Evolutionary conservation across 768 basidiomycete species (phyloP), one percentile per base, ranked within the genome.

Genomic region (Xerocomellus chrysenteron): DNA sequence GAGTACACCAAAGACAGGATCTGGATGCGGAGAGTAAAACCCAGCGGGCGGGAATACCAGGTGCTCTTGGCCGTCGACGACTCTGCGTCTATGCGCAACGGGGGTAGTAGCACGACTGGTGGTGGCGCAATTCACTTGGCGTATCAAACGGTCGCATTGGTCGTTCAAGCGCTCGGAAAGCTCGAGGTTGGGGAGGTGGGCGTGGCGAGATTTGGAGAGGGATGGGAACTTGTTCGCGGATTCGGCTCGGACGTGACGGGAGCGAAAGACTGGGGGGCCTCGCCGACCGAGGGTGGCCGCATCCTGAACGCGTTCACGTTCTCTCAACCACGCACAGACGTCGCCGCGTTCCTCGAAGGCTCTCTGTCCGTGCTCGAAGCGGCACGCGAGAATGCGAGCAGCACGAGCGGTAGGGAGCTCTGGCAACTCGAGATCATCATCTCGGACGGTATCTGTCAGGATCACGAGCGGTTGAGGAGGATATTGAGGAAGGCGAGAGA

Each of bases 1-100:
- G 97, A 99, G 75, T 99, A 92, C 78, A 98, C 95, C 50, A 98
- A 98, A 72, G 96, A 99, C 80, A 95, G 95, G 75, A 98, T 98
- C 61, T 99, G 97, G 97, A 78, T 98, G 36, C 88, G 96, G 26
- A 83, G 97, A 21, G 97, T 95, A 4, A 86, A 90, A 48, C 96
- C 97, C 6, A 94, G 92, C 68, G 86, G 91, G 65, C 83, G 97
- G 47, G 95, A 97, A 68, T 98, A 98, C 72, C 96, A 99, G 67
- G 85, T 99, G 2, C 82, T 98, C 40, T 81, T 99, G 54, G 90
- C 94, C 11, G 82, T 99, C 47, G 97, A 98, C 68, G 97, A 98
- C 76, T 98, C 94, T 4, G 86, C 90, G 35, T 97, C 94, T 36
- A 98, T 99, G 97, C 68, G 72, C 54, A 68, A 69, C 50, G 59